Evolutionary conservation across 352 stramenopile species (phyloP), one percentile per base, ranked within the genome.

Genomic region (Globisporangium recalcitrans): DNA sequence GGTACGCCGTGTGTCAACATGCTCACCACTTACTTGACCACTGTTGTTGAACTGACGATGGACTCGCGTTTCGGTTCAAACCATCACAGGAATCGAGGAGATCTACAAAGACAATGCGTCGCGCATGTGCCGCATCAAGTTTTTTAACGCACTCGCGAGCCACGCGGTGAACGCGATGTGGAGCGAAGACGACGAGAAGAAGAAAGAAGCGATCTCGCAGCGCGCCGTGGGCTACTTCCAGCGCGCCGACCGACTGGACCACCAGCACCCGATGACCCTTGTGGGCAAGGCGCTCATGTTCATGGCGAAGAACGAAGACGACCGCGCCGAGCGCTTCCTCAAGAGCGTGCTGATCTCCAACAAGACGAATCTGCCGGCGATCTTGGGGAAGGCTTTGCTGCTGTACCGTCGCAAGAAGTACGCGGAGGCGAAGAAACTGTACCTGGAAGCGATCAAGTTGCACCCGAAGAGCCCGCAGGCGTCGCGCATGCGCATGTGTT

Each of bases 401-500:
- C 68, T 96, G 29, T 91, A 96, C 63, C 84, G 89, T 55, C 87
- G 88, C 56, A 96, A 94, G 53, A 93, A 96, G 68, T 95, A 87
- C 56, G 73, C 78, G 7, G 87, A 89, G n/a, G 90, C 93, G 34
- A 96, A 96, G 71, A 92, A 97, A 58, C 74, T 96, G 26, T 98
- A 98, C 68, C 77, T 93, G 21, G 87, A 97, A 38, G 96, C 96
- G 0, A 98, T 99, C 62, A 91, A 90, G 63, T 65, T 97, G 44
- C 96, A 98, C 64, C 95, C 96, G 19, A 73, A 82, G 48, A 97
- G 87, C 47, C 88, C 91, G n/a, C 85, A 95, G 62, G 87, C 85
- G 26, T 89, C 93, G 9, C 80, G 87, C 11, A 96, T 97, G 71
- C 87, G 96, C 59, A 97, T 98, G 69, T 97, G 91, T 66, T 98